Percentiles rank a stretch among this genome's conserved stretches.
phyloP scores from a whole-genome alignment of 805 yeast species.

The Saccharomycopsis vini region DNA sequence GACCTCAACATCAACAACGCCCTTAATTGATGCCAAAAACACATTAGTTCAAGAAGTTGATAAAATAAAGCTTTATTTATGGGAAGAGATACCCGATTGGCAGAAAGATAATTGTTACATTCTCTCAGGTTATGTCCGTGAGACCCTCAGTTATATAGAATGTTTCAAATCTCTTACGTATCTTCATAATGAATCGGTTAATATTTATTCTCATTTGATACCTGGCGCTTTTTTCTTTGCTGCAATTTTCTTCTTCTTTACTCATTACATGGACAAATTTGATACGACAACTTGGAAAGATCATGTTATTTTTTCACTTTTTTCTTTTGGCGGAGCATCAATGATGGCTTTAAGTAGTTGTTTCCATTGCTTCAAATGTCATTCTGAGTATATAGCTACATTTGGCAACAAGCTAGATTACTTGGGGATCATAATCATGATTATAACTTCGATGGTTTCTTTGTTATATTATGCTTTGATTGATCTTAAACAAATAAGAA shows the following conservation, averaged over 20 bases:
- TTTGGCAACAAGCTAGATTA: constrained; percentile 67
- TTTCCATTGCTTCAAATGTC: constrained; percentile 62
- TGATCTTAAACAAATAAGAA: constrained; percentile 33
- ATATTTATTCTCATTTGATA: constrained; percentile 58
- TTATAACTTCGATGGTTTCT: constrained; percentile 53
- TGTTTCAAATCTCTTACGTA: constrained; percentile 44
- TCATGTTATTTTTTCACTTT: constrained; percentile 26
- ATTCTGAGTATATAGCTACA: constrained; percentile 44
- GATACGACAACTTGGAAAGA: constrained; percentile 43
- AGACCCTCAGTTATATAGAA: constrained; percentile 37
- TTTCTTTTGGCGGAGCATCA: constrained; percentile 44
- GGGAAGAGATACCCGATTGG: constrained; percentile 61
- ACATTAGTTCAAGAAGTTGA: no score
- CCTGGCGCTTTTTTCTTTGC: constrained; percentile 29
- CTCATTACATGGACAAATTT: constrained; percentile 30
- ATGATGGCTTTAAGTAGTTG: constrained; percentile 58
- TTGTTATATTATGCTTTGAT: constrained; percentile 39
- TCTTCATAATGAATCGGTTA: constrained; percentile 64
- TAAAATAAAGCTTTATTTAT: constrained; percentile 26
- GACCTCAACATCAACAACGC: no score
- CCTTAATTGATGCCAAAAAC: no score
- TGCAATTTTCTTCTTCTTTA: constrained; percentile 25
- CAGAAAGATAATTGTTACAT: constrained; percentile 67
- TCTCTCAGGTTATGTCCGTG: constrained; percentile 52
- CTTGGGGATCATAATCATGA: constrained; percentile 62